Base-by-base conservation (phyloP, 371 early-diverging fungal species). In the Apophysomyces trapeziformis region DNA sequence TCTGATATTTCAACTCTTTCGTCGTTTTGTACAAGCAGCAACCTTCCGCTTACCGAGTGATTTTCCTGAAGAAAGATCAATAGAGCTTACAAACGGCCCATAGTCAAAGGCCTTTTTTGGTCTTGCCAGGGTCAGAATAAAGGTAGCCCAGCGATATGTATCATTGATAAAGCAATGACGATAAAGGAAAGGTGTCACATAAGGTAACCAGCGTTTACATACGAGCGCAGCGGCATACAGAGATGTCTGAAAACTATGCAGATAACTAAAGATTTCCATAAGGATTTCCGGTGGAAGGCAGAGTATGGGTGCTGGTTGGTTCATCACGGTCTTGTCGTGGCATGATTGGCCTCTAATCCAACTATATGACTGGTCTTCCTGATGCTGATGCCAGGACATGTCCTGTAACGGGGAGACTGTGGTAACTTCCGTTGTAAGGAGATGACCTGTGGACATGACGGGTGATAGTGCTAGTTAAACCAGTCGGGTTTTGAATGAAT, bases 131-230 rank as follows among this genome's bases (percentile, higher is more conserved):
- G 87, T 83, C 46, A 85, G 72, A 38, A 86, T 74, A 68, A 89
- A 88, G 0, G 79, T 79, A 0, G 89, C 89, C 87, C 87, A 89
- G 11, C 76, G 74, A 56, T 83, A 82, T 4, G 89, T 89, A 60
- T 81, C 76, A 12, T 70, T 59, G 37, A 89, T 78, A 35, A 70
- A 60, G n/a, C 82, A 82, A 61, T 74, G 74, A 18, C 77, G 75
- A 58, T 87, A 89, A 0, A 89, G 68, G 14, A 84, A 61, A 18
- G 83, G 84, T 5, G 82, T 78, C 35, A 77, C 85, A 62, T 86
- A 89, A 5, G 68, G 74, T 45, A 82, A 70, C 86, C 87, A 89
- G 21, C 83, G 78, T 37, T 81, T 73, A 54, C 78, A 83, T 3
- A 87, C 89, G 16, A 83, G 72, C 7, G 85, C 72, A 18, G 77